Base-by-base conservation (phyloP, 495 filamentous ascomycete species). In the Penicillium canariense region DNA sequence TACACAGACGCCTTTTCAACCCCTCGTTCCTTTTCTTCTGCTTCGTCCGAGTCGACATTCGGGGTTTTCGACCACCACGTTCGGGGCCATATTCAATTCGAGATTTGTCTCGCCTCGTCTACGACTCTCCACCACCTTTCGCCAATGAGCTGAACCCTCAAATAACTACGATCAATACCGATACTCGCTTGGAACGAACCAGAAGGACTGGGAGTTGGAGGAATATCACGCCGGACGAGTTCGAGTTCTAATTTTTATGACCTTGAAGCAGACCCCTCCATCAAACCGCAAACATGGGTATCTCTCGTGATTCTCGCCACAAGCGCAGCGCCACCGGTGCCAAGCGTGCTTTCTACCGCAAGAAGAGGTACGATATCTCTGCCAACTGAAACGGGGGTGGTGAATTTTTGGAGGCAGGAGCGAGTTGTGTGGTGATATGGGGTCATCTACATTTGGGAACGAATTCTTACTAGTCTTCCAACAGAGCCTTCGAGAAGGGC, bases 401-500 rank as follows among this genome's bases (percentile, higher is more conserved):
- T 14, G 26, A 52, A 31, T 43, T 40, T 28, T 20, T 17, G 45
- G 6, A 35, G 15, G 7, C 12, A 6, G 43, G 25, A 42, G 12
- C 20, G 43, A 30, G 2, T 15, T 14, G 11, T 22, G 28, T 42
- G 52, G n/a, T 47, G 34, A 49, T 44, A 55, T 35, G 28, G 22
- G 28, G 34, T 36, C 36, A 25, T 32, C 17, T 32, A 32, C 3
- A 34, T 31, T 12, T 22, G 18, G 22, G n/a, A 51, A 26, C 56
- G 39, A 10, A 36, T 62, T 55, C 60, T 62, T 40, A 62, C 60
- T 32, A 38, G 23, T 59, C 25, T 48, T 31, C 15, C 50, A 55
- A 78, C 81, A 88, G 94, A 85, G 95, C 92, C 74, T 99, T 97
- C 87, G 95, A 99, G 86, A 90, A 91, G 76, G 94, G 95, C 78